Evolutionary conservation across 2,329 filamentous ascomycete genomes (phyloP), one percentile per base, ranked within the genome.

Genomic region (Hirsutella minnesotensis): DNA sequence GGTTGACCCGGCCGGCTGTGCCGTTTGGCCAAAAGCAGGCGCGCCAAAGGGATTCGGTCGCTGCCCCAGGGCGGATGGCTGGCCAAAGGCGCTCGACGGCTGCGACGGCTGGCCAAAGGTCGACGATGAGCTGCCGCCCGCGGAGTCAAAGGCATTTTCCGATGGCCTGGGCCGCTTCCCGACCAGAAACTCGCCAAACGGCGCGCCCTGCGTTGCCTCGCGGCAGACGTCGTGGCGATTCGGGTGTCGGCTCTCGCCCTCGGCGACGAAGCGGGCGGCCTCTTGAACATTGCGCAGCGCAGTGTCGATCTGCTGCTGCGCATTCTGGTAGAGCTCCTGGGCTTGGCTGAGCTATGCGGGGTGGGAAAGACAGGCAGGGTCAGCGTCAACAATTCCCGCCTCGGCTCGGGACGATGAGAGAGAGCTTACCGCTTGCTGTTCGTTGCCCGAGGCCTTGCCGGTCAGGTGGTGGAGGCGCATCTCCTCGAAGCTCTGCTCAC

Each of bases 401-500:
- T 33, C 12, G 31, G n/a, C 33, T 9, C 15, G 33, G 15, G 9
- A 3, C 4, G 37, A 27, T 9, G 10, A 35, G 18, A 4, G 19
- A 40, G 13, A 16, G 57, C 68, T 43, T 59, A 77, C 72, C 42
- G 72, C 73, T 43, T 66, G 64, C 43, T 73, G 65, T 12, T 67
- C 63, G 44, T 80, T 83, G 1, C 84, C 83, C 8, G 72, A 56
- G 9, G 76, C 72, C 34, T 70, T 66, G 2, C 76, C 76, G 41
- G 58, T 55, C 53, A 79, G 68, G 55, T 90, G 89, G 56, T 87
- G 81, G 19, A 89, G 58, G 40, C 88, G 76, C 58, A 94, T 75
- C 62, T 96, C 90, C 60, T 96, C 90, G 34, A 84, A 83, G 55
- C 87, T 94, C 59, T 88, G 83, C 60, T 96, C 90, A 16, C 88